Evolutionary conservation across 345 rosid genomes (phyloP).

Genomic region (Carallia pectinifolia): DNA sequence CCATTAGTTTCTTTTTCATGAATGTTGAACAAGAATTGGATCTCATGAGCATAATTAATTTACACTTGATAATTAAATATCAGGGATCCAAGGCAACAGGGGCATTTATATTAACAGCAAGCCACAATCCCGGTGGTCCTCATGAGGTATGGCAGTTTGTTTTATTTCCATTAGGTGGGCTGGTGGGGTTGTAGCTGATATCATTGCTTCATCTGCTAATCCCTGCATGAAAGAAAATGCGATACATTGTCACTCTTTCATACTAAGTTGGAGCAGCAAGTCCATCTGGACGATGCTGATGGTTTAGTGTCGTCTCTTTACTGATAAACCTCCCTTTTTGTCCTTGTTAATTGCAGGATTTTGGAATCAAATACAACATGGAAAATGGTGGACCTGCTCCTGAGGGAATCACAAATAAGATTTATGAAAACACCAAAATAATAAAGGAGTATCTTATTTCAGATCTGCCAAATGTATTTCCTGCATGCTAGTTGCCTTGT

Average conservation of each 20-base stretch:
- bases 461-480: slow-evolving; percentile 69
- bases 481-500: slow-evolving; percentile 9
- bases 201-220: background rate
- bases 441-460: slow-evolving; percentile 82
- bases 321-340: background rate
- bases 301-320: background rate
- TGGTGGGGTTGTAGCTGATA: background rate
- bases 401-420: slow-evolving; percentile 89
- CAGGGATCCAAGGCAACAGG: slow-evolving; percentile 97
- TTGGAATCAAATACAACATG: slow-evolving; percentile 99
- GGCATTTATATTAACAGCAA: slow-evolving; percentile 95
- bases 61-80: slow-evolving; percentile 23
- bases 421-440: slow-evolving; percentile 89
- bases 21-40: background rate
- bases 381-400: slow-evolving; percentile 99
- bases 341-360: slow-evolving; percentile 52
- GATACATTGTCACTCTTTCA: background rate
- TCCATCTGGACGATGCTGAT: background rate
- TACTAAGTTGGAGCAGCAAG: background rate
- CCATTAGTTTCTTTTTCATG: background rate
- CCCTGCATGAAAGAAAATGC: background rate
- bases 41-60: background rate
- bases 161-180: background rate
- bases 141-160: slow-evolving; percentile 56
- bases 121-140: slow-evolving; percentile 99